Base-by-base conservation (phyloP, 73 alveolate species). In the Uronychia binucleata region DNA sequence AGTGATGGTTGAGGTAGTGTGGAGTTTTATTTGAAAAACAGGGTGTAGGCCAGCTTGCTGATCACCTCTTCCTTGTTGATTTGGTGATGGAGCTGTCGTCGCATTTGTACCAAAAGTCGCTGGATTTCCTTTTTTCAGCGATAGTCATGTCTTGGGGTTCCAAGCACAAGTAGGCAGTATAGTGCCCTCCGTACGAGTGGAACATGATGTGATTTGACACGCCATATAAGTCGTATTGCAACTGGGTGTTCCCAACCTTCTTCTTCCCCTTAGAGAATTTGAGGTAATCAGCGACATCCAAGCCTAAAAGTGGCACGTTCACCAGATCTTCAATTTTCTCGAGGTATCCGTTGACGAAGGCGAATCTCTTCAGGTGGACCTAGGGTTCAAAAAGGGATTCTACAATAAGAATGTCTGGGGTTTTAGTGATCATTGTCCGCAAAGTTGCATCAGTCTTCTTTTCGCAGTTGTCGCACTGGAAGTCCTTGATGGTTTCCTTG, bases 261-360 rank as follows among this genome's bases (percentile, higher is more conserved):
- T 46, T 19, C 19, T 46, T 76, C 30, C 35, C 26, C 82, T 78
- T 58, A 74, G 78, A 0, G n/a, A n/a, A n/a, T n/a, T n/a, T n/a
- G n/a, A 87, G 60, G 75, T 92, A 91, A 31, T 85, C 57, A 27
- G 90, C 60, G 0, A 94, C 27, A 78, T 93, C 92, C 0, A 94
- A 86, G 67, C 84, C 86, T 28, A 78, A 80, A 0, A 94, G 57
- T 0, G 98, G 98, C 57, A 94, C 89, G 34, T 85, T 86, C 26
- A 94, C 96, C 32, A 85, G 80, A 27, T 94, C 92, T 74, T 94
- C 98, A 8, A 94, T 90, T 77, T 94, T 94, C 34, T 93, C 97
- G 0, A 93, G 89, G 67, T 84, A 91, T 0, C 97, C 98, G 57
- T 86, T 84, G 35, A 89, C 58, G 79, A 57, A 95, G 57, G 93